These are phyloP conservation scores for Trebouxia sp. DNA, from an alignment of 139 green algal genomes.

Conservation along the genomic window DNA sequence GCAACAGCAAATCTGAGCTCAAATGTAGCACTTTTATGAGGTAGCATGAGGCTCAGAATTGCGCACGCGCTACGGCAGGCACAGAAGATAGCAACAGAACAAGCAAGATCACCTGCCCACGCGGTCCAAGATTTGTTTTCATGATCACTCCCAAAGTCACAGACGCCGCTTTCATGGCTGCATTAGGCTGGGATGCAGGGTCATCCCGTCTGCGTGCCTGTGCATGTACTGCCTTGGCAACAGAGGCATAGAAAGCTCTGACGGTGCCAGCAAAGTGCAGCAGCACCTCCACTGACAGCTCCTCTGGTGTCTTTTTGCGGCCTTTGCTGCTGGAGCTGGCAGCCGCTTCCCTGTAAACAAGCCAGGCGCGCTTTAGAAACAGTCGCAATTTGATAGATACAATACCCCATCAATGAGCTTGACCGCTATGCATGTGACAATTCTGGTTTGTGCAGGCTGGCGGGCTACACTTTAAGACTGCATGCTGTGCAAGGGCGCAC, in stretches of 20 bases:
- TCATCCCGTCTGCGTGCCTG: slow-evolving; percentile 65
- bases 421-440: too few relatives aligned
- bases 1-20: too few relatives aligned
- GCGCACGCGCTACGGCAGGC: too few relatives aligned
- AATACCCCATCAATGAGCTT: too few relatives aligned
- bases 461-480: too few relatives aligned
- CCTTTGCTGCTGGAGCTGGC: slow-evolving; percentile 2
- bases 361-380: neutral
- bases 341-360: slow-evolving; percentile 12
- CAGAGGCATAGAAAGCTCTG: slow-evolving; percentile 69
- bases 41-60: too few relatives aligned
- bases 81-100: too few relatives aligned
- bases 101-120: too few relatives aligned
- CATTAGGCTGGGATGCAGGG: slow-evolving; percentile 35
- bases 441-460: too few relatives aligned
- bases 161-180: slow-evolving; percentile 61
- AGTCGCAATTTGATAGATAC: too few relatives aligned
- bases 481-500: too few relatives aligned
- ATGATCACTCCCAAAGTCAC: slow-evolving; percentile 7
- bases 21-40: too few relatives aligned
- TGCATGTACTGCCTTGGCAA: slow-evolving; percentile 82
- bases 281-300: slow-evolving; percentile 74
- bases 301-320: slow-evolving; percentile 60
- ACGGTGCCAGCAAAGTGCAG: slow-evolving; percentile 67
- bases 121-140: neutral